Evolutionary conservation across 805 yeast genomes (phyloP).

Genomic region (Clavispora vitiphila): DNA sequence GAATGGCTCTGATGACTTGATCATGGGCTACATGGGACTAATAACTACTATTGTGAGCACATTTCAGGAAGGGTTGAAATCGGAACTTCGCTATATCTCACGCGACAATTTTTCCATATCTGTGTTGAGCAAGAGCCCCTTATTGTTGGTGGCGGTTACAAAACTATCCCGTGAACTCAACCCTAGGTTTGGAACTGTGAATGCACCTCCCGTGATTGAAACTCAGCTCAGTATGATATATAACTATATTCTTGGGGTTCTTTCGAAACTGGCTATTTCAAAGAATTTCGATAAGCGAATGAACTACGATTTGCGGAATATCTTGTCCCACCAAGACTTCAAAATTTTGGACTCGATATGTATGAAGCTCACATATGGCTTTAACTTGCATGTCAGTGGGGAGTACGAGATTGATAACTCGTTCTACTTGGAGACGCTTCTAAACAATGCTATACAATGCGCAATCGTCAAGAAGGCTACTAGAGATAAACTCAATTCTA

Average conservation of each 20-base stretch:
- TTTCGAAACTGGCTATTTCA: conserved; percentile 74
- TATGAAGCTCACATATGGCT: conserved; percentile 32
- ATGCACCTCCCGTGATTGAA: conserved; percentile 16
- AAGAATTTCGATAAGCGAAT: conserved; percentile 65
- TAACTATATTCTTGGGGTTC: conserved; percentile 72
- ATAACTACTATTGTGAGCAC: conserved; percentile 74
- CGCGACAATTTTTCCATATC: conserved; percentile 49
- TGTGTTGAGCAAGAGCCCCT: conserved; percentile 60
- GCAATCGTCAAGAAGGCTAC: conserved; percentile 49
- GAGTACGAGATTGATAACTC: conserved; percentile 16
- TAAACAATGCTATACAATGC: conserved; percentile 26
- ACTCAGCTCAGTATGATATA: conserved; percentile 66
- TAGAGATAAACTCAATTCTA: conserved; percentile 53
- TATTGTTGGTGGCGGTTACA: conserved; percentile 68
- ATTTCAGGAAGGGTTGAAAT: conserved; percentile 44
- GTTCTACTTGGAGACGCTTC: conserved; percentile 24
- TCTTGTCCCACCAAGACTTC: conserved; percentile 70
- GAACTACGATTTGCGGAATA: conserved; percentile 75
- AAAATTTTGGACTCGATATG: conserved; percentile 61
- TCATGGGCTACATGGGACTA: conserved; percentile 71
- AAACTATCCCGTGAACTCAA: conserved; percentile 43
- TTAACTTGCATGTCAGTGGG: conserved; percentile 10
- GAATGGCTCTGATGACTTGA: conserved; percentile 64
- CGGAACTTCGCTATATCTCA: conserved; percentile 46
- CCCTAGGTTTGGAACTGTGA: not conserved